Base-by-base conservation (phyloP, 257 asterid genomes). In the Henckelia pumila region DNA sequence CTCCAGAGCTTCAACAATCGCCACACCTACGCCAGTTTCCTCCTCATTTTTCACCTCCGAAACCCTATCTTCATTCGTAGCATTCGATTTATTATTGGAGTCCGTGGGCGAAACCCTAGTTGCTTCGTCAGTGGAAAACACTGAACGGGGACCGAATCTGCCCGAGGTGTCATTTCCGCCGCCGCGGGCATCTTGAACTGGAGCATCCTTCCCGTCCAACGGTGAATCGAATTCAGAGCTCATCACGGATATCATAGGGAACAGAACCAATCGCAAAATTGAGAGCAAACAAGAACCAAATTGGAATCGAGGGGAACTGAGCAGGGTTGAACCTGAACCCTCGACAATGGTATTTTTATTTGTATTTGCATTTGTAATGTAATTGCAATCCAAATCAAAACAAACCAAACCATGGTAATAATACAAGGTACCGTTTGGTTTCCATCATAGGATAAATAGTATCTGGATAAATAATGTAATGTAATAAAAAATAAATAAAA, bases 1-100 rank as follows among this genome's bases (percentile, higher is more conserved):
- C 69, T 33, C 30, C 57, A 49, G 8, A 64, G 65, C 67, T 61
- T 71, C 79, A 65, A 58, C 79, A 64, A 67, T 47, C 11, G 55
- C 63, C 29, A 63, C 68, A 33, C 73, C 63, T 23, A 21, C 56
- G 7, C 71, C 68, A 44, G 11, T 11, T 49, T 44, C 79, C 49
- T 55, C 79, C 56, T 52, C 67, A 14, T 67, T 47, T 53, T 47
- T 17, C 55, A 47, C 8, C 2, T 47, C 21, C 55, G 21, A 17
- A 17, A 47, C 21, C 20, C 21, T 47, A 47, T 16, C 55, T 17
- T 47, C 21, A 47, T 5, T 47, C 21, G 21, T 17, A 16, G 21
- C 21, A 5, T 47, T 16, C 16, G 21, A 47, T 47, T 47, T 6
- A 4, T 5, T 47, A 47, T 14, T 47, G 8, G 19, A 47, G 55